A percentile compares a stretch with the other conserved stretches of the same genome.
phyloP scores from a whole-genome alignment of 2,329 filamentous ascomycete species.

The Aspergillus felis region DNA sequence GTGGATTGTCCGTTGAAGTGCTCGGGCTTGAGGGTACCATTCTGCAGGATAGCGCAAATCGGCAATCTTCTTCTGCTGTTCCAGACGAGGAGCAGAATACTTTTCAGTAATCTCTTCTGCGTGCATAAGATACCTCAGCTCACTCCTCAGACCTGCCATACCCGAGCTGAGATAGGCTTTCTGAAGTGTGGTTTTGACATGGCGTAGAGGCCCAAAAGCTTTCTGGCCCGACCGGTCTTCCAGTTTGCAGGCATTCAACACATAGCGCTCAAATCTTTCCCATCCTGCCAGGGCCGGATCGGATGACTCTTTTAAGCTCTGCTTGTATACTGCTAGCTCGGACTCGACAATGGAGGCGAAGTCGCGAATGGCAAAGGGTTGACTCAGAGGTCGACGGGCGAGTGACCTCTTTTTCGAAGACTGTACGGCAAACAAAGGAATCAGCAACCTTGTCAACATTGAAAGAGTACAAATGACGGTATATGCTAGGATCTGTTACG shows the following conservation, averaged over 20 bases:
- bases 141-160: slow-evolving; percentile 48
- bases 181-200: slow-evolving; percentile 44
- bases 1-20: slow-evolving; percentile 77
- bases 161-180: slow-evolving; percentile 57
- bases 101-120: slow-evolving; percentile 57
- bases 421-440: neutral
- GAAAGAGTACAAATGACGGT: neutral
- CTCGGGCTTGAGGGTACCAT: slow-evolving; percentile 83
- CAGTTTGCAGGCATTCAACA: slow-evolving; percentile 28
- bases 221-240: slow-evolving; percentile 14
- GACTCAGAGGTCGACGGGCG: neutral
- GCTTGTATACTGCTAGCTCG: slow-evolving; percentile 23
- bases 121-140: slow-evolving; percentile 66
- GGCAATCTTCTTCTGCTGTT: slow-evolving; percentile 63
- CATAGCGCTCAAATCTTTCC: slow-evolving; percentile 28
- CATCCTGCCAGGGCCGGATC: slow-evolving; percentile 21
- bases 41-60: slow-evolving; percentile 86
- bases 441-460: neutral
- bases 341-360: slow-evolving; percentile 26
- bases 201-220: slow-evolving; percentile 18
- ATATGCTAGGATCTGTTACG: neutral
- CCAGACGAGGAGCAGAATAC: slow-evolving; percentile 55
- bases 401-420: slow-evolving; percentile 1
- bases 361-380: slow-evolving; percentile 16
- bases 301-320: slow-evolving; percentile 8